Percentiles rank a stretch among this genome's conserved stretches.
phyloP scores from a whole-genome alignment of 2,329 filamentous ascomycete species.

The Ophiostoma montium region DNA sequence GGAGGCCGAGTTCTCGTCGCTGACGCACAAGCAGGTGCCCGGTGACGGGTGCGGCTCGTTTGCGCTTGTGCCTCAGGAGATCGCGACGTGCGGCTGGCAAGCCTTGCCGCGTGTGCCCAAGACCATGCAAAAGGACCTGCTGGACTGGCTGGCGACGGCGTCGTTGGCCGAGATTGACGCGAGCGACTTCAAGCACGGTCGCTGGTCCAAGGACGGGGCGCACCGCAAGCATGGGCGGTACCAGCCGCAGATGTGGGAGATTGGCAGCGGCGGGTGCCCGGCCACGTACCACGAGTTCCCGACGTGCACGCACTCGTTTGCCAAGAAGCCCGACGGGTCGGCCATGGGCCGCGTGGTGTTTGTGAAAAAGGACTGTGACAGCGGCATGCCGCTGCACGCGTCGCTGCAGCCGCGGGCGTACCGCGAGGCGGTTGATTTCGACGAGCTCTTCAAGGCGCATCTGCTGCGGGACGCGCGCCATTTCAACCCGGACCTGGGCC shows the following conservation, averaged over 20 bases:
- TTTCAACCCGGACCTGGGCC: slow-evolving; percentile 4
- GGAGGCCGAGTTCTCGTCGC: slow-evolving; percentile 5
- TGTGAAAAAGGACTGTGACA: slow-evolving; percentile 8
- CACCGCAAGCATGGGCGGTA: background rate
- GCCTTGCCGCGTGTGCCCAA: slow-evolving; percentile 5
- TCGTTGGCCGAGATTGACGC: slow-evolving; percentile 1
- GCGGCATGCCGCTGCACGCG: background rate
- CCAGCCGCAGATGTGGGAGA: slow-evolving; percentile 7
- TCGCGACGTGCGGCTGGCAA: slow-evolving; percentile 11
- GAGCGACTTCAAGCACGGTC: slow-evolving; percentile 4
- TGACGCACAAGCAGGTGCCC: slow-evolving; percentile 9
- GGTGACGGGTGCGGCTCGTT: slow-evolving; percentile 14
- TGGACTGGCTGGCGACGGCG: slow-evolving; percentile 2
- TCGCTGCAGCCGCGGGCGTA: slow-evolving; percentile 7
- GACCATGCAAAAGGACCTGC: background rate
- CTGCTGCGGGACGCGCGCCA: slow-evolving; percentile 4
- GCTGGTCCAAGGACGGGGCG: background rate
- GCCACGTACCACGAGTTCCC: slow-evolving; percentile 9
- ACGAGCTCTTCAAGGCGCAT: slow-evolving; percentile 9
- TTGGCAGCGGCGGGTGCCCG: slow-evolving; percentile 9
- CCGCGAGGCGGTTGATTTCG: slow-evolving; percentile 8
- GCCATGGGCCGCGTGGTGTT: slow-evolving; percentile 5
- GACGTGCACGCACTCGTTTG: slow-evolving; percentile 5
- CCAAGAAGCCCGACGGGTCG: background rate
- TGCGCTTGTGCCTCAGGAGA: slow-evolving; percentile 8